phyloP scores from a whole-genome alignment of 306 rosid species.

The Bauhinia variegata region DNA sequence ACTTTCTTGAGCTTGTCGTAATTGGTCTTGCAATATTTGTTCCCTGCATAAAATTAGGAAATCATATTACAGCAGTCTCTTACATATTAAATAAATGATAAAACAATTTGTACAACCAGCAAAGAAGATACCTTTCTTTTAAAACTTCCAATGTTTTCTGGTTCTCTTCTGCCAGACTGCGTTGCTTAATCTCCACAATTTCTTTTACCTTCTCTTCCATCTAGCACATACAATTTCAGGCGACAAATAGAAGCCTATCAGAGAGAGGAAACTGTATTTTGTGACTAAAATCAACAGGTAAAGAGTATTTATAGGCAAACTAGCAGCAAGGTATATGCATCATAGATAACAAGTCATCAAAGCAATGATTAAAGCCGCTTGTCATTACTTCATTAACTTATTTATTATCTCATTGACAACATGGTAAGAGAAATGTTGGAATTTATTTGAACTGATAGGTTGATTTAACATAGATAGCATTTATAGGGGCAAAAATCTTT shows the following conservation, averaged over 20 bases:
- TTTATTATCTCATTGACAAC: background rate
- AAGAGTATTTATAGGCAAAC: background rate
- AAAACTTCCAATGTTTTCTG: slow-evolving; percentile 89
- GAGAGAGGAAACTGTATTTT: slow-evolving; percentile 1
- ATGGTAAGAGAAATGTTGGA: slow-evolving; percentile 19
- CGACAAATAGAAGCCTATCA: slow-evolving; percentile 33
- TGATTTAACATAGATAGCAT: background rate
- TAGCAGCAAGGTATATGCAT: slow-evolving; percentile 10
- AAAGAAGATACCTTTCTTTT: slow-evolving; percentile 72
- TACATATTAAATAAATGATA: slow-evolving; percentile 4
- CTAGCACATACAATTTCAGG: slow-evolving; percentile 47
- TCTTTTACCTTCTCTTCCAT: slow-evolving; percentile 98
- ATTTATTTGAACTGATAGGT: slow-evolving; percentile 17
- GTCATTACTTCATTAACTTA: background rate
- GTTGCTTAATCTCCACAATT: slow-evolving; percentile 95
- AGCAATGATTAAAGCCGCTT: slow-evolving; percentile 12
- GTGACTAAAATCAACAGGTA: slow-evolving; percentile 18
- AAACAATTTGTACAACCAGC: slow-evolving; percentile 33
- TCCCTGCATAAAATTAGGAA: slow-evolving; percentile 61
- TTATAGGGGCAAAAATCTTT: background rate
- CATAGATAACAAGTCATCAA: slow-evolving; percentile 20
- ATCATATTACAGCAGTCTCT: background rate
- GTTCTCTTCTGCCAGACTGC: slow-evolving; percentile 96
- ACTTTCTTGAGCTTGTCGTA: slow-evolving; percentile 90
- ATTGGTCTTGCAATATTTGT: slow-evolving; percentile 84